A percentile compares a stretch with the other conserved stretches of the same genome.
These are phyloP conservation scores for Alectoria sarmentosa DNA, from an alignment of 495 filamentous ascomycete species.

Conservation along the genomic window DNA sequence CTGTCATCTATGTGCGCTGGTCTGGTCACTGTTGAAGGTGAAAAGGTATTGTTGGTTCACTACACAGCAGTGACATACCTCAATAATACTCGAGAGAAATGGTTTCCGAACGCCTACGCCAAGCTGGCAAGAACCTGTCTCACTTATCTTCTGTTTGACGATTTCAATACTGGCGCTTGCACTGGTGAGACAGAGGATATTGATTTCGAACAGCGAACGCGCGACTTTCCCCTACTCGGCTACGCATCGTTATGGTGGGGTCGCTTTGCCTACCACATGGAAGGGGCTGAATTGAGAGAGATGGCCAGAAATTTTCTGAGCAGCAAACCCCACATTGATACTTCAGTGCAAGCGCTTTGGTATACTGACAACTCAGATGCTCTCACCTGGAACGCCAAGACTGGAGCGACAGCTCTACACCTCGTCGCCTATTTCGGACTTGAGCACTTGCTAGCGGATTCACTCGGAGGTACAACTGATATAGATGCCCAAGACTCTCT, in stretches of 20 bases:
- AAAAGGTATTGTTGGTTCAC: constrained; percentile 44
- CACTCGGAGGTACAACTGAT: constrained; percentile 6
- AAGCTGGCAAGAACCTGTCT: constrained; percentile 36
- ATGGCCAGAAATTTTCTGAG: constrained; percentile 19
- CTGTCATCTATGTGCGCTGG: constrained; percentile 46
- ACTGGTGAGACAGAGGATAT: constrained; percentile 16
- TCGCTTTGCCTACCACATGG: constrained; percentile 24
- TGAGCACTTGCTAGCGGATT: constrained; percentile 4
- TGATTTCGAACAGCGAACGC: constrained; percentile 24
- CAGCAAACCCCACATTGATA: constrained; percentile 11
- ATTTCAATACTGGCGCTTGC: constrained; percentile 29
- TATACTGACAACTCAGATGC: constrained; percentile 16
- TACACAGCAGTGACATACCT: constrained; percentile 51
- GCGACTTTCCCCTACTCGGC: constrained; percentile 28
- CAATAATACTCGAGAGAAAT: constrained; percentile 29
- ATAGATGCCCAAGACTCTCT: constrained; percentile 19
- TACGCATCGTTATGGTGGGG: constrained; percentile 34
- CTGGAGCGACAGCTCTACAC: constrained; percentile 16
- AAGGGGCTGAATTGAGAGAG: constrained; percentile 9
- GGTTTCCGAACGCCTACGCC: constrained; percentile 33
- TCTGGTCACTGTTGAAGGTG: constrained; percentile 45
- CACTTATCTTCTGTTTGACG: constrained; percentile 39
- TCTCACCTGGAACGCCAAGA: constrained; percentile 20
- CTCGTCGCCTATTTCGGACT: constrained; percentile 26
- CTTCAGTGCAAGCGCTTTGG: constrained; percentile 24